phyloP scores from a whole-genome alignment of 495 filamentous ascomycete species.

The Tetracladium marchalianum region DNA sequence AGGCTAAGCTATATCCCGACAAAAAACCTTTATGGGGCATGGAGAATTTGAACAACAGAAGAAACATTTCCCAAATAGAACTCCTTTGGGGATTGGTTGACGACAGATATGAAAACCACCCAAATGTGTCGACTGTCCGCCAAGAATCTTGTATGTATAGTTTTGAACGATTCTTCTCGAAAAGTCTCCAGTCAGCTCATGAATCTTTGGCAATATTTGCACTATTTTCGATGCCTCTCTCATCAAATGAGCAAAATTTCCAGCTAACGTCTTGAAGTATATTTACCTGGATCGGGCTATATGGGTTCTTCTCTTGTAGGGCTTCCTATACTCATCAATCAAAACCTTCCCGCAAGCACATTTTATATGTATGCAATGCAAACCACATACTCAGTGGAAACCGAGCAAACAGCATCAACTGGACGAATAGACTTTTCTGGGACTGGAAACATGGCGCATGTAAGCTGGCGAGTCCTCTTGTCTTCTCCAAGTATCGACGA shows the following conservation, averaged over 20 bases:
- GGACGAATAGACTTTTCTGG: conserved; percentile 25
- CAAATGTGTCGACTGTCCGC: conserved; percentile 22
- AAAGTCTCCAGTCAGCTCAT: neutral
- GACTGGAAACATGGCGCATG: conserved; percentile 20
- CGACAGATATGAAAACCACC: conserved; percentile 16
- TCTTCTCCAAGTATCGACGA: no score
- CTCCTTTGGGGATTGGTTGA: conserved; percentile 30
- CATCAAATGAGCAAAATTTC: no score
- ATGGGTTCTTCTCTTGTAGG: neutral
- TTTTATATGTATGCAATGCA: neutral
- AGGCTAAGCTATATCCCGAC: conserved; percentile 19
- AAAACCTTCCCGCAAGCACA: conserved; percentile 5
- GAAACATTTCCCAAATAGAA: conserved; percentile 12
- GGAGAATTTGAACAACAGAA: conserved; percentile 20
- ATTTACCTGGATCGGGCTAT: no score
- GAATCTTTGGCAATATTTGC: no score
- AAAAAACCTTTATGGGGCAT: conserved; percentile 26
- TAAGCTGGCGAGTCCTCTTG: no score
- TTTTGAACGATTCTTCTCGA: conserved; percentile 14
- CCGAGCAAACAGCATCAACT: neutral
- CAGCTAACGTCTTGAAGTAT: no score
- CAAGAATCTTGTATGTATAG: conserved; percentile 17
- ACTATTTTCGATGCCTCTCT: no score
- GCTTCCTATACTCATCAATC: neutral
- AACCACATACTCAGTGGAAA: neutral